These are phyloP conservation scores for Silene noctiflora DNA, from an alignment of 179 eudicot genomes.

Conservation along the genomic window DNA sequence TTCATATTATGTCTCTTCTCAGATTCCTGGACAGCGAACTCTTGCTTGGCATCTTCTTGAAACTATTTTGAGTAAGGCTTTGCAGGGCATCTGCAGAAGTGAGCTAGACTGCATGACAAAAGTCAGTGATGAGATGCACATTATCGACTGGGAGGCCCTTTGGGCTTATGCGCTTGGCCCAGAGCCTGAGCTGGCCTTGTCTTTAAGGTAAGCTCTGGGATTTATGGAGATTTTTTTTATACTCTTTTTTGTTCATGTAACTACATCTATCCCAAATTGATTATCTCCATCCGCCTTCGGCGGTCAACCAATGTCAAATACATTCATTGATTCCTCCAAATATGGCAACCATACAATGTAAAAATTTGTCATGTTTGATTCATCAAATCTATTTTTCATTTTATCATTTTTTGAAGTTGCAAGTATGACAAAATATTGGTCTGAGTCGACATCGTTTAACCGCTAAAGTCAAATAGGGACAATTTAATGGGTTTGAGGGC, in stretches of 20 bases:
- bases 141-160: slow-evolving; percentile 74
- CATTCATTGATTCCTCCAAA: too few species aligned
- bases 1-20: slow-evolving; percentile 25
- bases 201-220: slow-evolving; percentile 53
- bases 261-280: too few species aligned
- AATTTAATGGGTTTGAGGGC: neutral
- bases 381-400: too few species aligned
- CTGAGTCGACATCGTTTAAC: too few species aligned
- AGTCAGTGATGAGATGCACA: slow-evolving; percentile 26
- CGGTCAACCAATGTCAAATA: too few species aligned
- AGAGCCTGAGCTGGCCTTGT: slow-evolving; percentile 81
- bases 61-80: slow-evolving; percentile 59
- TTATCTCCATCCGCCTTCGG: too few species aligned
- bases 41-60: slow-evolving; percentile 82
- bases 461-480: neutral
- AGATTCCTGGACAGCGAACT: slow-evolving; percentile 88
- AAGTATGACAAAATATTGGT: too few species aligned
- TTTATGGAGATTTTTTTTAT: too few species aligned
- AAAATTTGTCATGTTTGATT: too few species aligned
- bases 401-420: too few species aligned
- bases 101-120: slow-evolving; percentile 24
- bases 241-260: too few species aligned
- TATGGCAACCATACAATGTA: too few species aligned
- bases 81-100: slow-evolving; percentile 28
- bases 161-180: slow-evolving; percentile 93